phyloP scores from a whole-genome alignment of 371 early-diverging fungal genomes.

The Actinomortierella wolfii region DNA sequence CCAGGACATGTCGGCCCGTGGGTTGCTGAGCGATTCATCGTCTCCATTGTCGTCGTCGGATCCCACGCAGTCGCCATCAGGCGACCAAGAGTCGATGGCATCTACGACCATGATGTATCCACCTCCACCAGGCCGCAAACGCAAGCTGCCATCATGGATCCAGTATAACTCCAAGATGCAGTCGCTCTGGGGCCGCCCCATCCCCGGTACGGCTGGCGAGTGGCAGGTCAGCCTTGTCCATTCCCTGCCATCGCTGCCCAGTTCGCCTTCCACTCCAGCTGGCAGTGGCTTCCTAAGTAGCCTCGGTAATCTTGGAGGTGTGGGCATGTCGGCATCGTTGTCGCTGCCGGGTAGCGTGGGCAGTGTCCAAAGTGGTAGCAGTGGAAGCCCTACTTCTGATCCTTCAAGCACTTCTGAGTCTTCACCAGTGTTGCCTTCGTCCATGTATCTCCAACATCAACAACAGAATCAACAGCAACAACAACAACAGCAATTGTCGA shows the following conservation, averaged over 20 bases:
- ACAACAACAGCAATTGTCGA: neutral
- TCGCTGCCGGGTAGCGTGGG: no score
- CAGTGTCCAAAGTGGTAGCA: no score
- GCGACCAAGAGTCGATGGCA: no score
- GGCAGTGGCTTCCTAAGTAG: no score
- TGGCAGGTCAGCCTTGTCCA: slow-evolving; percentile 23
- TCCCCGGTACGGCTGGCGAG: slow-evolving; percentile 22
- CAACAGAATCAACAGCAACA: neutral
- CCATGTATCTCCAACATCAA: neutral
- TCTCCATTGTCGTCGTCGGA: no score
- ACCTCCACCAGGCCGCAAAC: neutral
- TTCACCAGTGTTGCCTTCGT: neutral
- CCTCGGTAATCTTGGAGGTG: no score
- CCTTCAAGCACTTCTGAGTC: neutral
- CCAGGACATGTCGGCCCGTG: no score
- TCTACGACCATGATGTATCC: no score
- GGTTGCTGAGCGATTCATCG: no score
- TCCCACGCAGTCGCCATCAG: no score
- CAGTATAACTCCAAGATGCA: slow-evolving; percentile 23
- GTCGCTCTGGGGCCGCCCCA: slow-evolving; percentile 20
- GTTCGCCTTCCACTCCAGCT: no score
- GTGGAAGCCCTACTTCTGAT: neutral
- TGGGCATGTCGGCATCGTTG: no score
- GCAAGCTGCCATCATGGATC: slow-evolving; percentile 21
- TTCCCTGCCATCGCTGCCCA: neutral